phyloP scores from a whole-genome alignment of 228 moss, liverwort and hornwort genomes.

The Sphagnum magellanicum region DNA sequence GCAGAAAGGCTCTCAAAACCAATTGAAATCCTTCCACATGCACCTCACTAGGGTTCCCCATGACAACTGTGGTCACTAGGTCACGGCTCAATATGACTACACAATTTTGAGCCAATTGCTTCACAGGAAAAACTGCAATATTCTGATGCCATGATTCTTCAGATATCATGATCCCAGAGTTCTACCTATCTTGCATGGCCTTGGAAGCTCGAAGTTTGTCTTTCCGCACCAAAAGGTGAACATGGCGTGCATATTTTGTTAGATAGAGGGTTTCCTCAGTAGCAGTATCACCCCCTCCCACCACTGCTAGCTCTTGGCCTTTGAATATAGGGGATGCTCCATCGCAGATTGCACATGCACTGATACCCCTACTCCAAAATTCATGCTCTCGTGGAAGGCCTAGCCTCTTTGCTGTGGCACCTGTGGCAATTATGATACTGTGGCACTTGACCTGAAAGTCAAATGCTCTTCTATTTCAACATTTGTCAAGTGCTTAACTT shows the following conservation, averaged over 20 bases:
- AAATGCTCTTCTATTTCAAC: slow-evolving; percentile 14
- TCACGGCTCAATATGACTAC: too few relatives aligned
- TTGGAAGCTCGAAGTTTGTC: slow-evolving; percentile 89
- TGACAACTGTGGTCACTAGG: too few relatives aligned
- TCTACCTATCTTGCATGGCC: slow-evolving; percentile 95
- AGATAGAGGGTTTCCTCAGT: slow-evolving; percentile 82
- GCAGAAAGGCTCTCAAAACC: too few relatives aligned
- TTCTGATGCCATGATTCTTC: too few relatives aligned
- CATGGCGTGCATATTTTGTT: slow-evolving; percentile 93
- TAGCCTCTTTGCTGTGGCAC: slow-evolving; percentile 85
- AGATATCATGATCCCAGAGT: too few relatives aligned
- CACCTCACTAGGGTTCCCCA: too few relatives aligned
- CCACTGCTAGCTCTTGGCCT: slow-evolving; percentile 90
- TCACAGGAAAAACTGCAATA: too few relatives aligned
- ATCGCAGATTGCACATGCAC: slow-evolving; percentile 96
- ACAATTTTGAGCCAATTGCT: too few relatives aligned
- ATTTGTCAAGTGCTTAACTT: neutral
- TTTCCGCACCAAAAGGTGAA: slow-evolving; percentile 77
- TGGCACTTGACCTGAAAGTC: slow-evolving; percentile 84
- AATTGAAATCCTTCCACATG: too few relatives aligned
- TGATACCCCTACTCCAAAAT: slow-evolving; percentile 92
- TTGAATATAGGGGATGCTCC: slow-evolving; percentile 91
- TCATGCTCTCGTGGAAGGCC: slow-evolving; percentile 91
- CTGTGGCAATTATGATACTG: slow-evolving; percentile 88
- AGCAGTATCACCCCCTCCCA: slow-evolving; percentile 93